A percentile compares a stretch with the other conserved stretches of the same genome.
Conservation (phyloP, 2,329 filamentous ascomycete genomes). For the Drechslera avenae region DNA sequence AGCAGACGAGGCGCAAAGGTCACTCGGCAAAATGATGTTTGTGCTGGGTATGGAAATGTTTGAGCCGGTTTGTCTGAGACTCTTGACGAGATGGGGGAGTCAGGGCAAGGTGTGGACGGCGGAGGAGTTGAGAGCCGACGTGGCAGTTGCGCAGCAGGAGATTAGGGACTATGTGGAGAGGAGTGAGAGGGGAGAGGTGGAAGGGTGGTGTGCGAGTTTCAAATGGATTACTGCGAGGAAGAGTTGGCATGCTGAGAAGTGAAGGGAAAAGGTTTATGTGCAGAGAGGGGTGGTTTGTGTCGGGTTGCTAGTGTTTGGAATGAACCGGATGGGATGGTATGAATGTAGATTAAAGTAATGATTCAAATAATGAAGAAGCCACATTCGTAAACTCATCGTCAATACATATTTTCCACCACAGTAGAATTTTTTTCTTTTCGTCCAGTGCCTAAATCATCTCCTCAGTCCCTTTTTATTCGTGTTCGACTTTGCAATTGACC, state of each 20-base stretch:
- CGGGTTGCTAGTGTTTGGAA: background rate
- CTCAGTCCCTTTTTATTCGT: no score
- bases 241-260: conserved; percentile 26
- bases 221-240: conserved; percentile 46
- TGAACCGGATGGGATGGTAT: no score
- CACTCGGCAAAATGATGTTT: conserved; percentile 43
- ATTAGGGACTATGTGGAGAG: conserved; percentile 34
- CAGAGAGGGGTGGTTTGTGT: background rate
- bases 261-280: conserved; percentile 32
- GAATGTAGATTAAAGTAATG: no score
- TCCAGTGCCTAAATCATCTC: no score
- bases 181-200: conserved; percentile 30
- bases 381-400: no score
- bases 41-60: conserved; percentile 43
- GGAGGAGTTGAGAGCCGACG: conserved; percentile 31
- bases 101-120: conserved; percentile 34
- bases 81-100: conserved; percentile 40
- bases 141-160: conserved; percentile 34
- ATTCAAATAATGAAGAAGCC: no score
- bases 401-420: no score
- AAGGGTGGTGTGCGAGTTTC: conserved; percentile 44
- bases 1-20: conserved; percentile 36
- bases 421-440: no score
- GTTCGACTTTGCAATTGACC: no score
- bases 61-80: conserved; percentile 33